These are phyloP conservation scores for Mycoemilia scoparia DNA, from an alignment of 192 early-diverging fungal genomes.

Conservation along the genomic window DNA sequence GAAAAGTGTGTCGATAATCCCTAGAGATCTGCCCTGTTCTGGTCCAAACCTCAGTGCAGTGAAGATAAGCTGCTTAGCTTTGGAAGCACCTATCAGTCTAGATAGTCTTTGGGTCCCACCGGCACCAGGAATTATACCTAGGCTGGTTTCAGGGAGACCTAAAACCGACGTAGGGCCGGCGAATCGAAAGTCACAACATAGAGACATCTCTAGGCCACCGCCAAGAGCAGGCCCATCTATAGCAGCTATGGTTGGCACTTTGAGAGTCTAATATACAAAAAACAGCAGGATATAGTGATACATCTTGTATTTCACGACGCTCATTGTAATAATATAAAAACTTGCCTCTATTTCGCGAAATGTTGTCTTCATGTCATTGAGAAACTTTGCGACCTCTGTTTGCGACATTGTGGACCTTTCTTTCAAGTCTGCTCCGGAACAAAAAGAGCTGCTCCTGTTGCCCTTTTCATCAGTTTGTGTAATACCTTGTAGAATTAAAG, in stretches of 20 bases:
- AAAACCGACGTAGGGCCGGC: constrained; percentile 63
- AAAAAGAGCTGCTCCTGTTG: constrained; percentile 78
- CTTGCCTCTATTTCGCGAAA: constrained; percentile 75
- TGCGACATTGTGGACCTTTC: constrained; percentile 68
- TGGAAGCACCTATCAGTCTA: constrained; percentile 64
- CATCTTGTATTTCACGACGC: not conserved
- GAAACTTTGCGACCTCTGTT: constrained; percentile 59
- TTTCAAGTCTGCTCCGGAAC: constrained; percentile 91
- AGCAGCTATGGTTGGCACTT: constrained; percentile 82
- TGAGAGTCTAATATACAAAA: too few relatives aligned
- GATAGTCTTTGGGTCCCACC: constrained; percentile 89
- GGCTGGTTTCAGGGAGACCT: constrained; percentile 77
- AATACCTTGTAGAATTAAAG: too few relatives aligned
- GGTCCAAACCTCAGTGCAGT: constrained; percentile 55
- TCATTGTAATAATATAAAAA: too few relatives aligned
- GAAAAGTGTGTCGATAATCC: constrained; percentile 62
- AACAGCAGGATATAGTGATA: constrained; percentile 4
- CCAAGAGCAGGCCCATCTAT: constrained; percentile 89
- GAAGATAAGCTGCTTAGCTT: constrained; percentile 87
- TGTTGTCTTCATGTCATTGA: constrained; percentile 51
- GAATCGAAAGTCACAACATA: constrained; percentile 76
- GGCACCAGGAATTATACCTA: constrained; percentile 93
- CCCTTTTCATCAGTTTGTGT: too few relatives aligned
- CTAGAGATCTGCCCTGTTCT: constrained; percentile 40
- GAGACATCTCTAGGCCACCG: constrained; percentile 79